Evolutionary conservation across 208 protist species (phyloP).

Genomic region (Naegleria lovaniensis): DNA sequence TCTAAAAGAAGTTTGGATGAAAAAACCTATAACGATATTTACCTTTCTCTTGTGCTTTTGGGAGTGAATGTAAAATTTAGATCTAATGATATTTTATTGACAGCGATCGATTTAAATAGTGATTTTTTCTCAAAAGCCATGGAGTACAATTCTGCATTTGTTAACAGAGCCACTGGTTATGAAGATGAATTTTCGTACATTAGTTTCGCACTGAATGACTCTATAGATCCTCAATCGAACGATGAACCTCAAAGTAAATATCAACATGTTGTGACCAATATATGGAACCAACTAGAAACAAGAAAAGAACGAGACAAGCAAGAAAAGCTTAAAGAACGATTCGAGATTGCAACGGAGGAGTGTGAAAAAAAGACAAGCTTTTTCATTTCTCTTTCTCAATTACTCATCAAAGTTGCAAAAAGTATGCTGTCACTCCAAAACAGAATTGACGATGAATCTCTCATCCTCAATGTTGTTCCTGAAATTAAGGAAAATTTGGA

Average conservation of each 20-base stretch:
- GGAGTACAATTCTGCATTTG: not conserved
- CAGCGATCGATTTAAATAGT: not conserved
- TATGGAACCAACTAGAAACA: not conserved
- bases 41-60: not conserved
- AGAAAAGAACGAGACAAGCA: not conserved
- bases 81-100: not conserved
- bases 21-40: not conserved
- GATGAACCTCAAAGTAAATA: not conserved
- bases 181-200: not conserved
- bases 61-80: not conserved
- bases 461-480: not conserved
- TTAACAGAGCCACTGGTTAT: not conserved
- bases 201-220: not conserved
- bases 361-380: not conserved
- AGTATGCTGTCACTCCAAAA: not conserved
- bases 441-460: not conserved
- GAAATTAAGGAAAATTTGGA: not conserved
- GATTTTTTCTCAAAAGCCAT: not conserved
- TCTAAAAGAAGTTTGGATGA: not conserved
- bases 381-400: not conserved
- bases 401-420: not conserved
- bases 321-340: not conserved
- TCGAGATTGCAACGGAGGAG: not conserved
- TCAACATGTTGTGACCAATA: not conserved
- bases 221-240: not conserved